Percentiles rank a stretch among this genome's conserved stretches.
These are phyloP conservation scores for Quercus gilva DNA, from an alignment of 306 rosid genomes.

Conservation along the genomic window DNA sequence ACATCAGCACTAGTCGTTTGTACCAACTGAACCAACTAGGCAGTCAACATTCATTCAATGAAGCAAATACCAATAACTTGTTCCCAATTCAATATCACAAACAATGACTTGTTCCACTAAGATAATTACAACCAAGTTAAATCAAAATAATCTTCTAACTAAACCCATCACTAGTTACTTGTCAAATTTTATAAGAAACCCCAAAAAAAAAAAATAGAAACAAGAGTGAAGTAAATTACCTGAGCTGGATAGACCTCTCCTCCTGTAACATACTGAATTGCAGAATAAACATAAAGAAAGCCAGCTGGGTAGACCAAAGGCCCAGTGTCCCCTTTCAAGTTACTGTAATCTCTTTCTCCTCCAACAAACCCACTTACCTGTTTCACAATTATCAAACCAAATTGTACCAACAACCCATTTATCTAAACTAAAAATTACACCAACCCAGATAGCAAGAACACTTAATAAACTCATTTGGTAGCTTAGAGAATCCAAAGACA, in stretches of 20 bases:
- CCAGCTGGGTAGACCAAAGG: conserved; percentile 97
- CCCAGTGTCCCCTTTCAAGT: conserved; percentile 93
- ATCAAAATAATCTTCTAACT: background rate
- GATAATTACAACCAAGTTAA: background rate
- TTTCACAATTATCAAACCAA: background rate
- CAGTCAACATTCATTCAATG: background rate
- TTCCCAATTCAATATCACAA: background rate
- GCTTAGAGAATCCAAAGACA: background rate
- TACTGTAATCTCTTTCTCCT: conserved; percentile 81
- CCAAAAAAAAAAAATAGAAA: background rate
- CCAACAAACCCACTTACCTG: conserved; percentile 68
- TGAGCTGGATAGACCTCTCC: conserved; percentile 82
- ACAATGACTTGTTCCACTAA: background rate
- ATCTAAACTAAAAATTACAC: background rate
- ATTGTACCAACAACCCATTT: background rate
- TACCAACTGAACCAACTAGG: background rate
- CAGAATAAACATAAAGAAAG: conserved; percentile 75
- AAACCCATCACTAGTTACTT: background rate
- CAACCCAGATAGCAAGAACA: background rate
- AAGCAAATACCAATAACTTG: background rate
- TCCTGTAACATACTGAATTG: conserved; percentile 53
- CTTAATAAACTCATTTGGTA: background rate
- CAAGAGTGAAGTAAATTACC: conserved; percentile 31
- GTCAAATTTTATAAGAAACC: background rate
- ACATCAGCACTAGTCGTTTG: background rate